Conservation (phyloP, 192 early-diverging fungal species). For the Coemansia umbellata region DNA sequence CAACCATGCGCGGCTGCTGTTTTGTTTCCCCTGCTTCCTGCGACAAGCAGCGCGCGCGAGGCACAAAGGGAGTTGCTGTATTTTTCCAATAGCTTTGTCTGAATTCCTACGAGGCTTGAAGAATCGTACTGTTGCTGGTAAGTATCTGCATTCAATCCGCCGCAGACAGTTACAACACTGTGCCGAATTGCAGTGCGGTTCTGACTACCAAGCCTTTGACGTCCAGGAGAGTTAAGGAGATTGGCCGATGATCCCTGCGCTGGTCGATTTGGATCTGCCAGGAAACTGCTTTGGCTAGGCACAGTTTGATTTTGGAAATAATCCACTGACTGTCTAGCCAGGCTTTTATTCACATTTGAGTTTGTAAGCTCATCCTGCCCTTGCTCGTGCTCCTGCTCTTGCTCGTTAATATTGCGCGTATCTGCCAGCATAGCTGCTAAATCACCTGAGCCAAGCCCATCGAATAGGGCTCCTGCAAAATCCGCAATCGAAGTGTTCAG, state of each 20-base stretch:
- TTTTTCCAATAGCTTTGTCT: constrained; percentile 22
- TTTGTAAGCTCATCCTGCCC: no score
- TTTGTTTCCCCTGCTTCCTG: not conserved
- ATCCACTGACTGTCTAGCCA: no score
- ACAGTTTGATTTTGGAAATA: no score
- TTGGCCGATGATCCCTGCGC: not conserved
- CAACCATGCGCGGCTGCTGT: constrained; percentile 8
- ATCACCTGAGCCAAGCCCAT: constrained; percentile 8
- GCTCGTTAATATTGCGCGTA: no score
- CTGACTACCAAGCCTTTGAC: constrained; percentile 13
- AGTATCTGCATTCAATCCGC: not conserved
- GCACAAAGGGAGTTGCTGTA: constrained; percentile 43
- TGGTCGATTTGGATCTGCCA: no score
- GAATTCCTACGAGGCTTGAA: constrained; percentile 8
- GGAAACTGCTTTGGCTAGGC: no score
- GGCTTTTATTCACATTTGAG: no score
- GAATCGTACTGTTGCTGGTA: not conserved
- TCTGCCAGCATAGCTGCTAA: no score
- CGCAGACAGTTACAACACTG: not conserved
- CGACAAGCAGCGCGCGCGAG: constrained; percentile 19
- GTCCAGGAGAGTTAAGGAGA: constrained; percentile 28
- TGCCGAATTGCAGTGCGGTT: not conserved
- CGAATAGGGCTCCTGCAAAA: constrained; percentile 23
- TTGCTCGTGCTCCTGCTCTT: no score
- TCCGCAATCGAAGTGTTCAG: constrained; percentile 27